These are phyloP conservation scores for Friedmanniomyces endolithicus DNA, from an alignment of 495 filamentous ascomycete species.

Conservation along the genomic window DNA sequence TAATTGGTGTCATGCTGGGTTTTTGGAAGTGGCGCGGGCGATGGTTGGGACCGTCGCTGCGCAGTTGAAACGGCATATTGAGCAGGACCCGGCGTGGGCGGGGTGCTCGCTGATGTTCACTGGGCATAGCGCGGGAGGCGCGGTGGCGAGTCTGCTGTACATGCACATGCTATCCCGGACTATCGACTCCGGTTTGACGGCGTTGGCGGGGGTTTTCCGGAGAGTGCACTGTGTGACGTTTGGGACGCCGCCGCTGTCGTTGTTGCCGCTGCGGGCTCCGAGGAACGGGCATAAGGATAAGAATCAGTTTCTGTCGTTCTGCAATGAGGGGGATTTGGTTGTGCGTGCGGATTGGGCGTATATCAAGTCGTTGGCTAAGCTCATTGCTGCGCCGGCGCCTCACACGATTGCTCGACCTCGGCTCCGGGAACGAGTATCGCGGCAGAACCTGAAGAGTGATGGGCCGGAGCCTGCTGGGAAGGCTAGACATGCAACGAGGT, in stretches of 20 bases:
- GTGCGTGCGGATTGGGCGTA: slow-evolving; percentile 63
- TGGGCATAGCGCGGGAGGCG: slow-evolving; percentile 73
- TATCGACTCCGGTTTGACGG: slow-evolving; percentile 51
- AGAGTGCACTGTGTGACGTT: slow-evolving; percentile 73
- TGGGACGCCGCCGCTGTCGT: slow-evolving; percentile 61
- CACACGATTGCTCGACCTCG: neutral
- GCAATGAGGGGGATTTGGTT: slow-evolving; percentile 79
- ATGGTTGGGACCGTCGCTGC: slow-evolving; percentile 63
- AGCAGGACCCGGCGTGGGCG: slow-evolving; percentile 54
- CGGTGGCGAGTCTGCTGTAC: slow-evolving; percentile 65
- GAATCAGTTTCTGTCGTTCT: slow-evolving; percentile 55
- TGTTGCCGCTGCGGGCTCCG: slow-evolving; percentile 53
- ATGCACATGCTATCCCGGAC: slow-evolving; percentile 57
- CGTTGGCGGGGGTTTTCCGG: slow-evolving; percentile 55
- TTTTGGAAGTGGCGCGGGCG: slow-evolving; percentile 57
- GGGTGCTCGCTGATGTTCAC: slow-evolving; percentile 58
- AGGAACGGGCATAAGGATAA: slow-evolving; percentile 37
- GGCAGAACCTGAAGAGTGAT: neutral
- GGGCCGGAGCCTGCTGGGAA: slow-evolving; percentile 1
- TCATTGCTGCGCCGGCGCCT: slow-evolving; percentile 54
- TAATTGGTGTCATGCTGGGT: slow-evolving; percentile 68
- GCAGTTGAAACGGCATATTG: slow-evolving; percentile 51
- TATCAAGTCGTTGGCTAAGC: slow-evolving; percentile 53
- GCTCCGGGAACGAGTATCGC: slow-evolving; percentile 10
- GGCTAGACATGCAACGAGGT: slow-evolving; percentile 31